Base-by-base conservation (phyloP, 208 protist species). In the Entamoeba moshkovskii region DNA sequence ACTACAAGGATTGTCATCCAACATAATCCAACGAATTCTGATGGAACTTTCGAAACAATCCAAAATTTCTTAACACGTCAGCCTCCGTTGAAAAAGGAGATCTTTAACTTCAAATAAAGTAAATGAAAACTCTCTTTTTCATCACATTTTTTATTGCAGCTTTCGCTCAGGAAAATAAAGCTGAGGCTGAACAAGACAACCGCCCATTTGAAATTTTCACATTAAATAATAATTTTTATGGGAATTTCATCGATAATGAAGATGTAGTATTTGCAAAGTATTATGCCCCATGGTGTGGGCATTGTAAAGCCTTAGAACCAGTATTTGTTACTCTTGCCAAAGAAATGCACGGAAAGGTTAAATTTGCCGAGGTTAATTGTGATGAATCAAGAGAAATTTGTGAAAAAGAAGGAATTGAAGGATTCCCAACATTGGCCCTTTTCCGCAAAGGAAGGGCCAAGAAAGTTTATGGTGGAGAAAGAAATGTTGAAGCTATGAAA, bases 241-340 rank as follows among this genome's bases (percentile, higher is more conserved):
- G 38, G 6, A 46, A 38, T 45, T 92, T 92, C 38, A 45, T 92
- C 22, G 73, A 45, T 16, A 3, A 45, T 25, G 73, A 92, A 92
- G 73, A 92, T 16, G 44, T 25, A 1, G 73, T 92, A 49, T 45
- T 94, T 16, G 92, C 93, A 15, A 94, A 94, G 42, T 94, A 93
- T 33, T 94, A 92, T 52, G 94, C 94, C 2, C 94, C 94, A 46
- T 94, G 94, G 94, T 94, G 94, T 73, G 94, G 94, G 42, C 94
- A 95, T 45, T 95, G 94, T 52, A 94, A 95, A 92, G 38, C 18
- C 4, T 66, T 95, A 44, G 66, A 93, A 46, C 94, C 94, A 16
- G 92, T 48, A 25, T 95, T 46, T 22, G 94, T 92, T 16, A 42
- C 92, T 16, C 6, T 93, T 73, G 18, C 92, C 6, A 47, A 92